Evolutionary conservation across 2,329 filamentous ascomycete species (phyloP).

Genomic region (Sphaerulina musiva): DNA sequence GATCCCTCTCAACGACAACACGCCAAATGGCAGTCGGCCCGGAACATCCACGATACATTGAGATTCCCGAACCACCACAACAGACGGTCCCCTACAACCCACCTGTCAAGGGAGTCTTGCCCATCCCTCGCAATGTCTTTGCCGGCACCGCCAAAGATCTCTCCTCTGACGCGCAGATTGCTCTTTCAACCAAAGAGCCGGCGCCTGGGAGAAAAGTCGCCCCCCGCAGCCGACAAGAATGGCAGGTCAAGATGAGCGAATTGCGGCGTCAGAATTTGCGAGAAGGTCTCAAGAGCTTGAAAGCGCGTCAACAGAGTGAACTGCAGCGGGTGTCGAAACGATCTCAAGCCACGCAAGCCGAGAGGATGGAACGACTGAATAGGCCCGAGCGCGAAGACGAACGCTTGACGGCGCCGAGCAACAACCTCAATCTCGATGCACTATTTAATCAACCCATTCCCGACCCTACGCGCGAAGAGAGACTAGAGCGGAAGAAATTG

Average conservation of each 20-base stretch:
- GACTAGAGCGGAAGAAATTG: slow-evolving; percentile 39
- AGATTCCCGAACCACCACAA: slow-evolving; percentile 71
- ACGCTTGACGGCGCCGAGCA: slow-evolving; percentile 62
- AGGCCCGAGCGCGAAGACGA: slow-evolving; percentile 71
- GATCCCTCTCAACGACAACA: slow-evolving; percentile 43
- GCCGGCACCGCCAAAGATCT: slow-evolving; percentile 48
- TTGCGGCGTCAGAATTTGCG: slow-evolving; percentile 64
- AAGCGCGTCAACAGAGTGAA: slow-evolving; percentile 53
- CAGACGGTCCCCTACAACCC: slow-evolving; percentile 49
- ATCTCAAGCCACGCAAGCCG: slow-evolving; percentile 45
- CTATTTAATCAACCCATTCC: slow-evolving; percentile 38
- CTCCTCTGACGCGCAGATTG: slow-evolving; percentile 34
- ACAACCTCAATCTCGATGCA: slow-evolving; percentile 37
- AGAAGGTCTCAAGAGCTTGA: slow-evolving; percentile 63
- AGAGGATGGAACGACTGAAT: slow-evolving; percentile 47
- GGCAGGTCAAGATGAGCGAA: slow-evolving; percentile 68
- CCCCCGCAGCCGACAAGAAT: slow-evolving; percentile 49
- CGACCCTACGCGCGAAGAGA: slow-evolving; percentile 57
- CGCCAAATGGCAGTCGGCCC: slow-evolving; percentile 56
- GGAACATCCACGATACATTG: slow-evolving; percentile 81
- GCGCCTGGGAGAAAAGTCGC: slow-evolving; percentile 15
- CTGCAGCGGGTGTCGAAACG: slow-evolving; percentile 35
- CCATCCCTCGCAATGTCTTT: slow-evolving; percentile 77
- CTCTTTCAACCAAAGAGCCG: slow-evolving; percentile 18
- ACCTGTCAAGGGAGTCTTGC: slow-evolving; percentile 67